phyloP scores from a whole-genome alignment of 2,329 filamentous ascomycete species.

The Endothia cerciana region DNA sequence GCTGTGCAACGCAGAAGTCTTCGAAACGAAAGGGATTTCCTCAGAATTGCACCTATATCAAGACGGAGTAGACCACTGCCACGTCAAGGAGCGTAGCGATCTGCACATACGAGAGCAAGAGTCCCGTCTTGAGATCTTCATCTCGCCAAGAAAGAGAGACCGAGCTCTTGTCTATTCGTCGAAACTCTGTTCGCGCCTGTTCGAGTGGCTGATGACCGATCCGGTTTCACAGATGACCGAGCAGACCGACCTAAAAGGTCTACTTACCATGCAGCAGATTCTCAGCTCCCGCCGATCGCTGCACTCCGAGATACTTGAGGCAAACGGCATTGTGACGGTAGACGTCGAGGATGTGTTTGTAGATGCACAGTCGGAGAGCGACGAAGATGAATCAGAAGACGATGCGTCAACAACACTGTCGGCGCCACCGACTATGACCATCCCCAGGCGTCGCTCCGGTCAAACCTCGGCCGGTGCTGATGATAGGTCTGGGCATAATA shows the following conservation, averaged over 20 bases:
- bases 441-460: background rate
- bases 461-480: background rate
- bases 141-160: conserved; percentile 36
- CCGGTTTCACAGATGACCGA: conserved; percentile 25
- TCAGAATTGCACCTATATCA: conserved; percentile 36
- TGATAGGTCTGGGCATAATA: background rate
- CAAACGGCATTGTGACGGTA: conserved; percentile 28
- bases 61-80: conserved; percentile 30
- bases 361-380: background rate
- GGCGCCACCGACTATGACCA: background rate
- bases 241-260: conserved; percentile 16
- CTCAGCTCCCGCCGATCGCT: background rate
- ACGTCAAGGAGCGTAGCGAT: conserved; percentile 30
- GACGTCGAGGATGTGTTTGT: background rate
- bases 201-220: conserved; percentile 43
- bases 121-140: conserved; percentile 36
- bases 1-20: conserved; percentile 32
- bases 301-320: conserved; percentile 23
- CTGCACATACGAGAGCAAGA: conserved; percentile 38
- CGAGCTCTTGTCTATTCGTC: conserved; percentile 38
- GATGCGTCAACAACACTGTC: background rate
- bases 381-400: background rate
- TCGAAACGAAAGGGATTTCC: conserved; percentile 39
- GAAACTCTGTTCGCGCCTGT: conserved; percentile 35
- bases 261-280: conserved; percentile 5